Evolutionary conservation across 2,329 filamentous ascomycete genomes (phyloP), one percentile per base, ranked within the genome.

Genomic region (Ilyonectria sp.): DNA sequence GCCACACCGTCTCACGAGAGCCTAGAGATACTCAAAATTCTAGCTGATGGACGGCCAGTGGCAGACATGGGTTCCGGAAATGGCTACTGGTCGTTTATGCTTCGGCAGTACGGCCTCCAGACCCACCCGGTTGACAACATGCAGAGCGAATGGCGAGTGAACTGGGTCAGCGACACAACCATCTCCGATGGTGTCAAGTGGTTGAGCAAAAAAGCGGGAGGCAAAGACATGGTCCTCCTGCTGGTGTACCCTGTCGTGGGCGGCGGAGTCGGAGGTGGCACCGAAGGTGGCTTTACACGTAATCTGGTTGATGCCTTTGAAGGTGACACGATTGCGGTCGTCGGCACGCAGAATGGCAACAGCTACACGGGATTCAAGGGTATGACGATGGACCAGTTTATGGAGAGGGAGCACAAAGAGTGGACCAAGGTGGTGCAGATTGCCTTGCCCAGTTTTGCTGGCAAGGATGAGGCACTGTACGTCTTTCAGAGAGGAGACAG

Each of bases 51-150:
- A 3, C 82, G 86, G 6, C 78, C 83, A 13, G 83, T 94, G 8
- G 82, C 91, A 10, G 92, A 94, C 71, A 80, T 94, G 44, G 92
- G 91, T 4, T 90, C 87, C 60, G 92, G 92, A 2, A 93, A 91
- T 76, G 92, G 92, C 11, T 94, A 94, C 81, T 94, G 92, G 92
- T 87, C 89, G 8, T 91, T 89, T 69, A 89, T 93, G 88, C 86
- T 94, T 13, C 86, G 92, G 2, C 79, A 83, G 26, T 86, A 90
- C 73, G 86, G 88, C 21, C 77, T 88, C 37, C 79, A 81, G 6
- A 87, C 90, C 1, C 80, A 84, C 21, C 84, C 92, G 1, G 86
- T 94, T 9, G 92, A 94, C 78, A 93, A 88, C 76, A 88, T 87
- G 74, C 86, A 91, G 75, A 91, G 87, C 71, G 86, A 87, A 72